Conservation (phyloP, 2,329 filamentous ascomycete genomes). For the Aschersonia sp. region DNA sequence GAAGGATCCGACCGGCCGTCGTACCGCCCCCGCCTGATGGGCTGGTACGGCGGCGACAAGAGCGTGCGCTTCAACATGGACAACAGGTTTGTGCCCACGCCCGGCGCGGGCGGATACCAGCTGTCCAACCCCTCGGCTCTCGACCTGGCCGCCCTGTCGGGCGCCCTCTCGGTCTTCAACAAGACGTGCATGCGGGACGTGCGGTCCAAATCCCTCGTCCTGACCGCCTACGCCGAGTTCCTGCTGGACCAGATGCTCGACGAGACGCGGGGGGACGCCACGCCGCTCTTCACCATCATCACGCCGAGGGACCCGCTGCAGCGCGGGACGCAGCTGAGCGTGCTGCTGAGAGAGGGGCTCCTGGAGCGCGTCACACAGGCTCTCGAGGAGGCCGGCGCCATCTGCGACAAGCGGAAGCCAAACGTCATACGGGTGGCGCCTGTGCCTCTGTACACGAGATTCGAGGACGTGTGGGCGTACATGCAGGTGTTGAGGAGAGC, state of each 20-base stretch:
- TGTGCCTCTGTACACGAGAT: slow-evolving; percentile 71
- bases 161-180: slow-evolving; percentile 59
- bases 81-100: slow-evolving; percentile 62
- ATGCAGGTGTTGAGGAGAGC: slow-evolving; percentile 25
- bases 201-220: slow-evolving; percentile 52
- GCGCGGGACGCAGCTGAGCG: slow-evolving; percentile 66
- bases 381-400: slow-evolving; percentile 53
- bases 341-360: slow-evolving; percentile 52
- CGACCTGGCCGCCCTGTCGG: slow-evolving; percentile 61
- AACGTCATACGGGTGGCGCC: slow-evolving; percentile 76
- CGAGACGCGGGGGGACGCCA: slow-evolving; percentile 11
- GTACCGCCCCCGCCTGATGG: slow-evolving; percentile 55
- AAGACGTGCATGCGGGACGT: slow-evolving; percentile 55
- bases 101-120: slow-evolving; percentile 70
- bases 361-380: slow-evolving; percentile 52
- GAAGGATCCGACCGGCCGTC: slow-evolving; percentile 17
- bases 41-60: slow-evolving; percentile 83
- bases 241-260: slow-evolving; percentile 36
- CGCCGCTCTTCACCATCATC: slow-evolving; percentile 42
- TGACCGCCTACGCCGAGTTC: slow-evolving; percentile 66
- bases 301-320: slow-evolving; percentile 55
- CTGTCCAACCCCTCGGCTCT: slow-evolving; percentile 70
- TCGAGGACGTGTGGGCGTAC: slow-evolving; percentile 49
- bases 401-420: slow-evolving; percentile 73
- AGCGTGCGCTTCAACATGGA: slow-evolving; percentile 68